These are phyloP conservation scores for Trichaptum fuscoviolaceum DNA, from an alignment of 768 basidiomycete species.

Conservation along the genomic window DNA sequence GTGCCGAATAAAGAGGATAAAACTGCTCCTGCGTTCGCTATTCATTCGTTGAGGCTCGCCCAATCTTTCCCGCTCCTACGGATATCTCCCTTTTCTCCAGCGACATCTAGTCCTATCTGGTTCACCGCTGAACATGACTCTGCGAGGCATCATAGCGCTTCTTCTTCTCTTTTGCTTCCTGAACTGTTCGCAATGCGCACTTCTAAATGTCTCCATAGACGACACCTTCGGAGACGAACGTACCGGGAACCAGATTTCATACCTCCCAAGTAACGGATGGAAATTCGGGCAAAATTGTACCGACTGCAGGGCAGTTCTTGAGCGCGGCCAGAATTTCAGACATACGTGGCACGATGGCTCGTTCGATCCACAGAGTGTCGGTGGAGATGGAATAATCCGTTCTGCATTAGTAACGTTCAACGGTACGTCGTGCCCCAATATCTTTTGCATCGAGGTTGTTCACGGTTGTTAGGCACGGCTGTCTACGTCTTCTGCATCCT, in stretches of 20 bases:
- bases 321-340: conserved; percentile 14
- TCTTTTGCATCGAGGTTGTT: neutral
- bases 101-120: no score
- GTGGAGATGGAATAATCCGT: neutral
- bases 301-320: conserved; percentile 23
- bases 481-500: conserved; percentile 40
- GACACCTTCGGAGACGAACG: neutral
- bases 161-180: neutral
- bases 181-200: conserved; percentile 11
- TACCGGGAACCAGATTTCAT: neutral
- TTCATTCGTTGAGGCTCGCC: no score
- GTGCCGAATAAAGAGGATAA: no score
- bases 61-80: no score
- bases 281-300: conserved; percentile 21
- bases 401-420: conserved; percentile 28
- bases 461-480: conserved; percentile 29
- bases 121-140: neutral
- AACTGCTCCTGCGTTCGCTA: no score
- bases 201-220: conserved; percentile 13
- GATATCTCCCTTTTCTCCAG: no score
- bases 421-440: conserved; percentile 21
- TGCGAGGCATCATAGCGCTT: neutral
- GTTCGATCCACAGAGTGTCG: neutral
- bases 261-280: conserved; percentile 23
- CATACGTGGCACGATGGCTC: conserved; percentile 34